Base-by-base conservation (phyloP, 1,139 yeast species). In the Pichia cactophila region DNA sequence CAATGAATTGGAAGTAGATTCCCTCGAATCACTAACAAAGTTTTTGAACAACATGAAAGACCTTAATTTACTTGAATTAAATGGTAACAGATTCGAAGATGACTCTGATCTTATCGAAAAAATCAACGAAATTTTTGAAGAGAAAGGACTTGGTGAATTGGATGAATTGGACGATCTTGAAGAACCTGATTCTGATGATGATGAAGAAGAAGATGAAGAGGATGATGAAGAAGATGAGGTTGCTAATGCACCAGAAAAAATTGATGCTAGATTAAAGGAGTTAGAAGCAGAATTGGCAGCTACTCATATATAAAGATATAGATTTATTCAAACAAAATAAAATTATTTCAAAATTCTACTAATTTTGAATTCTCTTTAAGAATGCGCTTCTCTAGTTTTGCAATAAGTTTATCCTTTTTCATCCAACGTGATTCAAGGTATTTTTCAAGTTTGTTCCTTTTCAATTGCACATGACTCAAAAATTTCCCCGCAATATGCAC, bases 81-180 rank as follows among this genome's bases (percentile, higher is more conserved):
- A 92, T 61, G 99, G 99, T 63, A 92, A 92, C 70, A 75, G 86
- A 63, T 85, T 92, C 54, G 81, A 84, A 44, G 96, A 88, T 60
- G 97, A 89, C 57, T 75, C 81, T 38, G 77, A 75, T 43, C 66
- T 78, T 26, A 68, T 83, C 45, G 78, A 75, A 42, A 69, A 71
- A 46, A 76, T 92, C 53, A 71, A 69, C 48, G 78, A 72, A 26
- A 66, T 84, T 26, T 89, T 92, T 58, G 87, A 81, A 55, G 77
- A 75, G 42, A 79, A 89, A 62, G 94, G 90, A 0, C 67, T 70
- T 52, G 95, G 96, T 51, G 94, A 84, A 64, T 68, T 92, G 33
- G 97, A 89, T 61, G 97, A 89, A 59, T 74, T 89, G 52, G 97
- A 92, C 60, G 98, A 92, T 60, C 78, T 94, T 71, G 98, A 92